A percentile compares a stretch with the other conserved stretches of the same genome.
Evolutionary conservation across 2,329 filamentous ascomycete species (phyloP).

Genomic region (Neonectria punicea): DNA sequence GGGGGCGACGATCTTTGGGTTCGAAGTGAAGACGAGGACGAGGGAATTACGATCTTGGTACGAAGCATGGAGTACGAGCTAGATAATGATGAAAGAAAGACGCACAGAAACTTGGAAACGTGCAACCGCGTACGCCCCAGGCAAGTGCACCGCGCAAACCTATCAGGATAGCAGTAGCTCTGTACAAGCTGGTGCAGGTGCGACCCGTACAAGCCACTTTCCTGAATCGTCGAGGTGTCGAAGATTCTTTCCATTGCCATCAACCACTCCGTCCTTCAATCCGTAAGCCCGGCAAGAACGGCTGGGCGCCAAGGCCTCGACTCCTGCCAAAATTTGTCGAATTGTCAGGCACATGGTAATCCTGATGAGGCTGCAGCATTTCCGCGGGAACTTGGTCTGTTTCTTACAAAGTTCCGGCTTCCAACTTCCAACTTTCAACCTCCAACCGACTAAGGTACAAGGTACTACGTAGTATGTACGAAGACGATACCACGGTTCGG

Average conservation of each 20-base stretch:
- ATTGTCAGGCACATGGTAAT: background rate
- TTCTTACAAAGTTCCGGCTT: background rate
- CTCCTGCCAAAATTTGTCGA: conserved; percentile 5
- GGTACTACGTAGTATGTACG: background rate
- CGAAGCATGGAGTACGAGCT: background rate
- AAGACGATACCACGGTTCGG: background rate
- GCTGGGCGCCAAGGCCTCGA: conserved; percentile 16
- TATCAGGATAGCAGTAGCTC: background rate
- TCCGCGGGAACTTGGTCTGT: background rate
- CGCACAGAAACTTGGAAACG: conserved; percentile 10
- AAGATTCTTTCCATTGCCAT: conserved; percentile 1
- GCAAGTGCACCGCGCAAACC: background rate
- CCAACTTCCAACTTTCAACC: conserved; percentile 7
- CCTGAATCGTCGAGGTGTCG: background rate
- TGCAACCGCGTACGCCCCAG: conserved; percentile 10
- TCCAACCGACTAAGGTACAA: background rate
- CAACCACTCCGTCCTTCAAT: background rate
- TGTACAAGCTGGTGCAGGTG: background rate
- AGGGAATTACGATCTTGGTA: conserved; percentile 7
- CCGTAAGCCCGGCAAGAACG: conserved; percentile 12
- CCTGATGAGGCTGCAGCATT: background rate
- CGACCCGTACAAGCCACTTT: conserved; percentile 3
- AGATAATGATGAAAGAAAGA: background rate
- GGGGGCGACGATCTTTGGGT: background rate
- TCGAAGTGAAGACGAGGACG: conserved; percentile 6